phyloP scores from a whole-genome alignment of 257 asterid species.

The Solanum arcanum region DNA sequence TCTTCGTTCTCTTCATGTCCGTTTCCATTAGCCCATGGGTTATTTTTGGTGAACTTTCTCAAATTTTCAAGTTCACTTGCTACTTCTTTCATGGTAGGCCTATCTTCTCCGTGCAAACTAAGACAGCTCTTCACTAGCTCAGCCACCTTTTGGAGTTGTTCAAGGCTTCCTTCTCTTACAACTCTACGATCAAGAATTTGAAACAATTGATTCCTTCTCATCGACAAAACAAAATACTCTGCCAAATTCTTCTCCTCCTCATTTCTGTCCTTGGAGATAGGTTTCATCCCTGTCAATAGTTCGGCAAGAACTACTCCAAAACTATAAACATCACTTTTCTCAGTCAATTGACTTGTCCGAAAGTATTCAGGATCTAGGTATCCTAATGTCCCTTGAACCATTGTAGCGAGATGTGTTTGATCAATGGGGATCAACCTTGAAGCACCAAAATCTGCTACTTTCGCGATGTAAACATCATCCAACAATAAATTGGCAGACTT shows the following conservation, averaged over 20 bases:
- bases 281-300: conserved; percentile 55
- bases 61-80: conserved; percentile 56
- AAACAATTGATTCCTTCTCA: conserved; percentile 39
- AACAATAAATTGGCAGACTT: conserved; percentile 65
- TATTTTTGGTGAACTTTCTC: conserved; percentile 35
- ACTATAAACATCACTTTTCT: conserved; percentile 72
- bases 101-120: conserved; percentile 31
- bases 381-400: conserved; percentile 76
- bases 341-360: conserved; percentile 54
- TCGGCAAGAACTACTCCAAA: conserved; percentile 68
- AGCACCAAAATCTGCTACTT: conserved; percentile 77
- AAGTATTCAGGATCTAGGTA: conserved; percentile 77
- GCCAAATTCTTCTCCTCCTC: conserved; percentile 40
- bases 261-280: conserved; percentile 33
- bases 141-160: conserved; percentile 40
- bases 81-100: conserved; percentile 81
- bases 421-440: conserved; percentile 55
- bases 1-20: conserved; percentile 11
- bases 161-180: conserved; percentile 46
- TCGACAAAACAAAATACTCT: conserved; percentile 21
- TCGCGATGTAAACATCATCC: conserved; percentile 44
- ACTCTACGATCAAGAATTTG: conserved; percentile 48
- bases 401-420: conserved; percentile 52
- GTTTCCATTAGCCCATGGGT: conserved; percentile 29
- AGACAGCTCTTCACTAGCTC: conserved; percentile 45